Conservation (phyloP, 2,329 filamentous ascomycete genomes). For the Trichothecium sympodiale region DNA sequence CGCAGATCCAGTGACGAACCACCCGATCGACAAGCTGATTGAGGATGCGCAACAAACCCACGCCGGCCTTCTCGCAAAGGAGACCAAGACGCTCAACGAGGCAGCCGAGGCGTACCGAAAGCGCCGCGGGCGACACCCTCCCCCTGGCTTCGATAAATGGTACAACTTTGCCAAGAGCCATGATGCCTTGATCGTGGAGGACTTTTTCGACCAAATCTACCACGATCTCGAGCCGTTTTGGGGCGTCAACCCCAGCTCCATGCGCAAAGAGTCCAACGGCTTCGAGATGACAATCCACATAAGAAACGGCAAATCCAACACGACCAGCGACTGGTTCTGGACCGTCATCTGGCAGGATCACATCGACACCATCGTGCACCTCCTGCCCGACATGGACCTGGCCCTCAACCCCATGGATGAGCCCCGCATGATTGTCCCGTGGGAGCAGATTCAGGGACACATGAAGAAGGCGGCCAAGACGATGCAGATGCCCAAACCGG, state of each 20-base stretch:
- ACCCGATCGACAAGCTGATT: constrained; percentile 45
- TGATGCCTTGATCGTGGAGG: constrained; percentile 46
- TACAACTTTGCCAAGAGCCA: constrained; percentile 41
- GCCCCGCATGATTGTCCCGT: constrained; percentile 51
- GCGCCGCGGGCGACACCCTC: constrained; percentile 49
- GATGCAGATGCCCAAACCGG: constrained; percentile 29
- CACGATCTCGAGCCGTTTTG: constrained; percentile 49
- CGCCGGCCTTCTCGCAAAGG: constrained; percentile 25
- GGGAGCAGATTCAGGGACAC: constrained; percentile 46
- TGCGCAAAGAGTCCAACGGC: constrained; percentile 39
- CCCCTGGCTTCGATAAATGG: constrained; percentile 52
- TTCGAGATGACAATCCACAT: constrained; percentile 53
- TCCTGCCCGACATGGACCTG: constrained; percentile 57
- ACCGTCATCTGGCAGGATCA: constrained; percentile 44
- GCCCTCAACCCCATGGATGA: constrained; percentile 59
- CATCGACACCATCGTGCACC: constrained; percentile 38
- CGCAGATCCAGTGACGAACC: constrained; percentile 10
- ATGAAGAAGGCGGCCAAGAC: constrained; percentile 41
- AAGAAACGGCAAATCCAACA: constrained; percentile 38
- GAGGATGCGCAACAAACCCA: constrained; percentile 29
- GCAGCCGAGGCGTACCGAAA: constrained; percentile 47
- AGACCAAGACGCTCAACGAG: constrained; percentile 38
- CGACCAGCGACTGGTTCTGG: constrained; percentile 46
- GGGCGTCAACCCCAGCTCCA: constrained; percentile 34
- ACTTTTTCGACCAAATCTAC: constrained; percentile 55